Evolutionary conservation across 176 grass and related monocot genomes (phyloP).

Genomic region (Carex scoparia): DNA sequence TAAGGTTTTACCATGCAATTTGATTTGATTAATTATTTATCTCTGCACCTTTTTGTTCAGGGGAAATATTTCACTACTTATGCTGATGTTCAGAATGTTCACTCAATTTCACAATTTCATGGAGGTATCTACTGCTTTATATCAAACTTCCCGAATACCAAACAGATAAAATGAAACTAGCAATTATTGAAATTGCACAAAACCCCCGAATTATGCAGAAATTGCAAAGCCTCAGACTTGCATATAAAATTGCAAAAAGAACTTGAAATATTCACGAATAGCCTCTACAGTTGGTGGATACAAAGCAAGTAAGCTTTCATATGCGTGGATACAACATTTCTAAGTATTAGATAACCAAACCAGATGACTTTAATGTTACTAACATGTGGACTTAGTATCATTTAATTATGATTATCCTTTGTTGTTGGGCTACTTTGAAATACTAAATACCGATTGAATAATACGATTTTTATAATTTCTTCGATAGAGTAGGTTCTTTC

Average conservation of each 20-base stretch:
- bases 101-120: slow-evolving; percentile 99
- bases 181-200: not conserved
- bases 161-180: not conserved
- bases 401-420: not conserved
- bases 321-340: not conserved
- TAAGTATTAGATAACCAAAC: not conserved
- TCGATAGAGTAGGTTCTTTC: not conserved
- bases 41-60: slow-evolving; percentile 34
- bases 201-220: not conserved
- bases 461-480: not conserved
- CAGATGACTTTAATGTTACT: not conserved
- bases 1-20: slow-evolving; percentile 2
- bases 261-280: not conserved
- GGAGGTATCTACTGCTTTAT: slow-evolving; percentile 62
- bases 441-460: not conserved
- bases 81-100: slow-evolving; percentile 98
- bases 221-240: not conserved
- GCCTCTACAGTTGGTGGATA: not conserved
- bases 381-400: not conserved
- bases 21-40: not conserved
- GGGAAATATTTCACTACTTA: slow-evolving; percentile 80
- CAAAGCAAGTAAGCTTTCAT: not conserved
- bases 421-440: not conserved
- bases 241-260: not conserved
- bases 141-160: not conserved